A percentile compares a stretch with the other conserved stretches of the same genome.
phyloP scores from a whole-genome alignment of 2,329 filamentous ascomycete genomes.

The Cladophialophora carrionii region DNA sequence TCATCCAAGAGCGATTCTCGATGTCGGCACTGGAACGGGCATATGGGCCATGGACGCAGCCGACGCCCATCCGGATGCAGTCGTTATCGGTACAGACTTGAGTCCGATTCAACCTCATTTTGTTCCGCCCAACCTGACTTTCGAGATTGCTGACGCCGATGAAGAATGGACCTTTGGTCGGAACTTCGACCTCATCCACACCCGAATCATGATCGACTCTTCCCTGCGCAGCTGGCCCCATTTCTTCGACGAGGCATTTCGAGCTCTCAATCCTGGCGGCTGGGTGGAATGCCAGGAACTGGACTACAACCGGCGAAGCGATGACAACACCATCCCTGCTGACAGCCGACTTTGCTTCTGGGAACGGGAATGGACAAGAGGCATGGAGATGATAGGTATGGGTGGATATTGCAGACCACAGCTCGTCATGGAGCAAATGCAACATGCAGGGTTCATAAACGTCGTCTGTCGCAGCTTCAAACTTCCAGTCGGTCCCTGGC shows the following conservation, averaged over 20 bases:
- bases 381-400: conserved; percentile 21
- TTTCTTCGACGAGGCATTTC: conserved; percentile 32
- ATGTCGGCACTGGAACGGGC: conserved; percentile 25
- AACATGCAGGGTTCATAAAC: conserved; percentile 37
- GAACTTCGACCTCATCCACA: conserved; percentile 63
- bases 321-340: conserved; percentile 23
- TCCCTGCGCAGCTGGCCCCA: conserved; percentile 60
- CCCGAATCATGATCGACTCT: conserved; percentile 57
- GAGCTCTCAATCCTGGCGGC: conserved; percentile 46
- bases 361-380: conserved; percentile 27
- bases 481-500: conserved; percentile 41
- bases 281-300: conserved; percentile 49
- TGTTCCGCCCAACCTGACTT: conserved; percentile 59
- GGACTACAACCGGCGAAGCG: conserved; percentile 36
- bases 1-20: conserved; percentile 18
- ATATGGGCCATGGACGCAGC: conserved; percentile 35
- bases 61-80: conserved; percentile 41
- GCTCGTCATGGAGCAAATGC: conserved; percentile 37
- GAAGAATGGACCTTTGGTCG: conserved; percentile 59
- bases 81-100: conserved; percentile 37
- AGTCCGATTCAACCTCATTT: conserved; percentile 41
- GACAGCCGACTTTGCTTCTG: conserved; percentile 26
- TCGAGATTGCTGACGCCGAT: conserved; percentile 62
- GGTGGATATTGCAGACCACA: conserved; percentile 23
- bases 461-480: conserved; percentile 30